Evolutionary conservation across 495 filamentous ascomycete species (phyloP).

Genomic region (Talaromyces thailandensis): DNA sequence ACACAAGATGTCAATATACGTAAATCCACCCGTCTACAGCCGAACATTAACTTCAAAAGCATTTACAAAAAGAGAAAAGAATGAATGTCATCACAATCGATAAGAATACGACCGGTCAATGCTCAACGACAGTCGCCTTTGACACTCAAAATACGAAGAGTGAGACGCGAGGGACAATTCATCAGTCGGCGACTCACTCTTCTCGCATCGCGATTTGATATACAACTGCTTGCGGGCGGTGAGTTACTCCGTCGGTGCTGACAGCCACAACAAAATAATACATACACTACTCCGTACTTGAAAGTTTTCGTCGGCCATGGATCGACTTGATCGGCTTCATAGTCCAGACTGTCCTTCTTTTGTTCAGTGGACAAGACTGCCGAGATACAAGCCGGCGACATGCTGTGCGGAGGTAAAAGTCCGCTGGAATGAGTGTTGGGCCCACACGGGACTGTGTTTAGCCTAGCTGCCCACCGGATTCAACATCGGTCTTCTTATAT

Average conservation of each 20-base stretch:
- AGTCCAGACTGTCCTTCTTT: not conserved
- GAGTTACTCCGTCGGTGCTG: no score
- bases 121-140: not conserved
- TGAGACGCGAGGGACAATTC: not conserved
- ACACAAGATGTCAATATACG: not conserved
- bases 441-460: not conserved
- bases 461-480: not conserved
- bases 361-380: not conserved
- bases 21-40: not conserved
- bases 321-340: not conserved
- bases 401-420: not conserved
- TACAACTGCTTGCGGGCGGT: no score
- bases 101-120: not conserved
- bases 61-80: not conserved
- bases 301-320: no score
- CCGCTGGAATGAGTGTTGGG: not conserved
- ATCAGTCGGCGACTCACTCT: not conserved
- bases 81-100: not conserved
- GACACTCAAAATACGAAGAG: not conserved
- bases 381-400: not conserved
- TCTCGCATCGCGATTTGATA: no score
- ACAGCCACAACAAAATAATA: no score
- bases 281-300: no score
- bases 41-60: not conserved
- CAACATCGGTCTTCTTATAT: not conserved